Conservation (phyloP, 2,329 filamentous ascomycete genomes). For the Colletotrichum sp. region DNA sequence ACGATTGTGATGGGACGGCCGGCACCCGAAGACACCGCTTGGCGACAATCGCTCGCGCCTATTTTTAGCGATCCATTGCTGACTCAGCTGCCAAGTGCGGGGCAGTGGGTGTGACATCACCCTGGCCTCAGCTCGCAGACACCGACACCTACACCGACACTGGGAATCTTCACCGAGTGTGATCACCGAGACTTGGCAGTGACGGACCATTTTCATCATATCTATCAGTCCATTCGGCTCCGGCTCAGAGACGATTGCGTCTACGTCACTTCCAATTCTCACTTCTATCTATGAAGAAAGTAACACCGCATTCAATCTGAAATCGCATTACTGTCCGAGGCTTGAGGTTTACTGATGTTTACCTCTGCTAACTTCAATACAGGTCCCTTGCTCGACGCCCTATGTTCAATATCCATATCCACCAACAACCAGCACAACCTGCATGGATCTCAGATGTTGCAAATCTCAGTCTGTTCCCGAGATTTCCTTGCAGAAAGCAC, state of each 20-base stretch:
- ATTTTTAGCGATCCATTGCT: neutral
- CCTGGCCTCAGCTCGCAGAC: neutral
- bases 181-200: neutral
- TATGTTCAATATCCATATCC: neutral
- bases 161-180: fast-evolving
- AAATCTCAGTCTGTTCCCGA: neutral
- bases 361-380: neutral
- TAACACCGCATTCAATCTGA: neutral
- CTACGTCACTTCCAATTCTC: neutral
- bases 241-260: neutral
- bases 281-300: neutral
- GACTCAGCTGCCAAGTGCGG: neutral
- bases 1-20: neutral
- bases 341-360: neutral
- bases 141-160: neutral
- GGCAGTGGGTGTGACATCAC: neutral
- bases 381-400: neutral
- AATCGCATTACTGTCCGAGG: neutral
- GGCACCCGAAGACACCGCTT: neutral
- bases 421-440: neutral
- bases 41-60: neutral
- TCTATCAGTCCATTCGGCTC: neutral
- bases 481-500: neutral
- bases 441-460: neutral
- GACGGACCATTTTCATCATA: too few species aligned